Percentiles rank a stretch among this genome's conserved stretches.
These are phyloP conservation scores for Emmonsia crescens DNA, from an alignment of 2,329 filamentous ascomycete genomes.

Conservation along the genomic window DNA sequence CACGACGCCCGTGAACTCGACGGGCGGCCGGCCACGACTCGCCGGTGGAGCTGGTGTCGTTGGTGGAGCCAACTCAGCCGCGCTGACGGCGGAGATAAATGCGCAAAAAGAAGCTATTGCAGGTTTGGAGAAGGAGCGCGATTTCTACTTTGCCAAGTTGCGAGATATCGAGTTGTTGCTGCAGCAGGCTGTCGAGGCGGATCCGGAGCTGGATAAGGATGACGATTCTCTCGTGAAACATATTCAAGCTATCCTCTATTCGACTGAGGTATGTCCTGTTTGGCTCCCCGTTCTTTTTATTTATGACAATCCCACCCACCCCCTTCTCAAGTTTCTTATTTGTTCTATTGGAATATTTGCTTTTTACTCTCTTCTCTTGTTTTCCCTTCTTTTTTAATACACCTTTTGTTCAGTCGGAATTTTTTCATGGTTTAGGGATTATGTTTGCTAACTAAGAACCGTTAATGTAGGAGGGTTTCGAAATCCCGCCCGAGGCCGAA, in stretches of 20 bases:
- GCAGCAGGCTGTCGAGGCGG: constrained; percentile 83
- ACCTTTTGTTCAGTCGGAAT: neutral
- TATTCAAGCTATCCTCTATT: constrained; percentile 95
- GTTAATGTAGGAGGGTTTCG: constrained; percentile 47
- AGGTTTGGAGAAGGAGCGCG: constrained; percentile 86
- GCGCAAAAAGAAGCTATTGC: constrained; percentile 91
- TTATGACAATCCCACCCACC: neutral
- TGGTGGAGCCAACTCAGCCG: constrained; percentile 53
- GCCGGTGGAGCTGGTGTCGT: constrained; percentile 31
- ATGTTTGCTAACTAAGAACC: constrained; percentile 2
- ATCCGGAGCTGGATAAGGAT: constrained; percentile 87
- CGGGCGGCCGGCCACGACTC: constrained; percentile 33
- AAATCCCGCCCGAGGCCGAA: constrained; percentile 74
- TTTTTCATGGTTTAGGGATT: neutral
- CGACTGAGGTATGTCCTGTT: constrained; percentile 57
- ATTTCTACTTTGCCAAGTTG: constrained; percentile 99
- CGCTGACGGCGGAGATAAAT: constrained; percentile 72
- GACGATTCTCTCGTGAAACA: constrained; percentile 87
- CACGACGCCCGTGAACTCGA: constrained; percentile 44
- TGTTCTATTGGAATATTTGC: neutral
- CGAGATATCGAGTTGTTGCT: constrained; percentile 92
- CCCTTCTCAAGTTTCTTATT: neutral
- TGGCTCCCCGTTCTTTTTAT: neutral
- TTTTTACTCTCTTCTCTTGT: neutral
- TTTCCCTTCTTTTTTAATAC: neutral